Evolutionary conservation across 2,329 filamentous ascomycete genomes (phyloP), one percentile per base, ranked within the genome.

Genomic region (Neopestalotiopsis sp.): DNA sequence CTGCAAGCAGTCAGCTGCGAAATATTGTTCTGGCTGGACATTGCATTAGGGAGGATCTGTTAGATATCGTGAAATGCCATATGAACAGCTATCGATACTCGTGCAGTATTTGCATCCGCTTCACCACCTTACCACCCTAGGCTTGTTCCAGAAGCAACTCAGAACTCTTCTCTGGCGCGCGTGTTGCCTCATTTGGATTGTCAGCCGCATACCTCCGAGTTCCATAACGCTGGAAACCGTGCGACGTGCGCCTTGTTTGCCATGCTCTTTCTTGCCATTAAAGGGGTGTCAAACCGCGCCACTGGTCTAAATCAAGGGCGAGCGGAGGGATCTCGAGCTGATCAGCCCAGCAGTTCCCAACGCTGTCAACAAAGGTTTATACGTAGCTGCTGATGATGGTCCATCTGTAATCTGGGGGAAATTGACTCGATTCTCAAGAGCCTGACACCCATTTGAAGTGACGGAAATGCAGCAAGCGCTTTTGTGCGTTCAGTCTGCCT

Each of bases 181-280:
- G 66, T 67, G 17, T 42, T 63, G 20, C 3, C 66, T 5, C 34
- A 62, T 1, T 20, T 40, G 5, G 59, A 24, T 12, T 45, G 30
- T 3, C 12, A 42, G 30, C 59, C 66, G n/a, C n/a, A 14, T 34
- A 28, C 3, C 0, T 63, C 59, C 12, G 24, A 53, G 9, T 67
- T 67, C 66, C 59, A 57, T 17, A 63, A 67, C 30, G 59, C 66
- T 28, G 66, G 66, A 12, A 67, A 67, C 14, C 20, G 63, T 28
- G 58, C 42, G 0, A 42, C 63, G 13, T 67, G 63, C 53, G 63
- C 66, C 10, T 28, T 67, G 42, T 67, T 63, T 59, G 42, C 59
- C 30, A 67, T 63, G 59, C 14, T 67, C 7, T n/a, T 49, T 20
- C 59, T 67, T 30, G 42, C 32, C 12, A 38, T 57, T 13, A 49